Base-by-base conservation (phyloP, 2,329 filamentous ascomycete species). In the Sphaceloma murrayae region DNA sequence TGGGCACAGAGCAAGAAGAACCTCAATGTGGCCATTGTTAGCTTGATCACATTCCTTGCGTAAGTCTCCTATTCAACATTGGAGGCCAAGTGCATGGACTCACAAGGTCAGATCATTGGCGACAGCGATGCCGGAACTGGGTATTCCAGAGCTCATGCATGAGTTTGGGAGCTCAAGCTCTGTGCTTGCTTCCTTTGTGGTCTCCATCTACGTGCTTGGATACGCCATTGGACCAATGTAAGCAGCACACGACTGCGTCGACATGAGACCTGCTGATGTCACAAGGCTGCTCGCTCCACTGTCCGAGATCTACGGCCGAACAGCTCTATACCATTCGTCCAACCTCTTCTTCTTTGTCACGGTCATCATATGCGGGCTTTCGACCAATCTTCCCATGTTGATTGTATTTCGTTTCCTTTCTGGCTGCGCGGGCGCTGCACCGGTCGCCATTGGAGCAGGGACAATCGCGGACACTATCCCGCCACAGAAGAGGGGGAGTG, bases 81-180 rank as follows among this genome's bases (percentile, higher is more conserved):
- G n/a, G n/a, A n/a, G n/a, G n/a, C n/a, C n/a, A n/a, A n/a, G n/a
- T n/a, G n/a, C n/a, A n/a, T n/a, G n/a, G n/a, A n/a, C n/a, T n/a
- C n/a, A n/a, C n/a, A 29, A 18, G 8, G 13, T 11, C 16, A 40
- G 36, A n/a, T 69, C 73, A 1, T 60, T 78, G 3, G 74, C 69
- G 1, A 70, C 68, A 3, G 69, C 66, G 3, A 82, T 83, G 63
- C 80, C 85, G 53, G 80, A 80, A 0, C 80, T 81, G 0, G 79
- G 74, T 5, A 74, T 84, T 0, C 73, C 75, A 0, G 62, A 75
- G 3, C 65, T 85, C 0, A 73, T 82, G 68, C 44, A 53, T 4
- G 77, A 83, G 16, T 85, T 85, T 55, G 46, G 69, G 19, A 72
- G 67, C 4, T 63, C 60, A 21, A 75, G 68, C 47, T 56, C 62